phyloP scores from a whole-genome alignment of 2,329 filamentous ascomycete genomes.

The Lecanicillium sp. region DNA sequence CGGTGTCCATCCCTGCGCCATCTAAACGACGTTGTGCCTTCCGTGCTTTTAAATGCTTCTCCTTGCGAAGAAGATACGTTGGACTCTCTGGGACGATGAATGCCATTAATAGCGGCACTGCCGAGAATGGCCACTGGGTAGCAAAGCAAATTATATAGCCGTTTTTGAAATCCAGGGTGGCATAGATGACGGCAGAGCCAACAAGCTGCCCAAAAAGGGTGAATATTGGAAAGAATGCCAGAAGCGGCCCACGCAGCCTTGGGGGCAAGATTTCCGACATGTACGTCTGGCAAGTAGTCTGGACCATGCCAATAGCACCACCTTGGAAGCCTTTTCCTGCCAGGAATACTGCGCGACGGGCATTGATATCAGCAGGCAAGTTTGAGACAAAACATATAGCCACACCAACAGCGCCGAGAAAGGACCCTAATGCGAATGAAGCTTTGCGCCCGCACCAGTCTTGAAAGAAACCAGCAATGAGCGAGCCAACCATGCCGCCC shows the following conservation, averaged over 20 bases:
- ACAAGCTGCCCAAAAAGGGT: slow-evolving; percentile 39
- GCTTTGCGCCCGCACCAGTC: slow-evolving; percentile 29
- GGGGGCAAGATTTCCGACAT: slow-evolving; percentile 41
- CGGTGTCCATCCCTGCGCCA: slow-evolving; percentile 26
- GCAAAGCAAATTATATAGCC: slow-evolving; percentile 33
- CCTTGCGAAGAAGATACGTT: slow-evolving; percentile 36
- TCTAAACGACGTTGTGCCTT: slow-evolving; percentile 41
- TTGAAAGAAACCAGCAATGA: slow-evolving; percentile 28
- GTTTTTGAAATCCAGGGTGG: slow-evolving; percentile 17
- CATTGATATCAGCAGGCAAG: slow-evolving; percentile 12
- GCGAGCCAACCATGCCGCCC: slow-evolving; percentile 28
- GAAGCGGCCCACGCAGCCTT: slow-evolving; percentile 34
- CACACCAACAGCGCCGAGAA: slow-evolving; percentile 28
- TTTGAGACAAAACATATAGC: slow-evolving; percentile 20
- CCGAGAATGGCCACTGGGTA: slow-evolving; percentile 35
- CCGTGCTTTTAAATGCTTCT: slow-evolving; percentile 28
- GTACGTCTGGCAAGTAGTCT: slow-evolving; percentile 35
- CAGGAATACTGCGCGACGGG: slow-evolving; percentile 30
- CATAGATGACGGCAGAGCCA: slow-evolving; percentile 33
- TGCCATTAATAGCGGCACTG: slow-evolving; percentile 31
- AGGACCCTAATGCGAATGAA: slow-evolving; percentile 25
- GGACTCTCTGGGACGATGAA: slow-evolving; percentile 42
- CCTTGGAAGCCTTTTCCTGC: slow-evolving; percentile 37
- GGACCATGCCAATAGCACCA: slow-evolving; percentile 33
- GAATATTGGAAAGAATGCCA: slow-evolving; percentile 41